Evolutionary conservation across 148 eudicot species (phyloP).

Genomic region (Chenopodium suecicum): DNA sequence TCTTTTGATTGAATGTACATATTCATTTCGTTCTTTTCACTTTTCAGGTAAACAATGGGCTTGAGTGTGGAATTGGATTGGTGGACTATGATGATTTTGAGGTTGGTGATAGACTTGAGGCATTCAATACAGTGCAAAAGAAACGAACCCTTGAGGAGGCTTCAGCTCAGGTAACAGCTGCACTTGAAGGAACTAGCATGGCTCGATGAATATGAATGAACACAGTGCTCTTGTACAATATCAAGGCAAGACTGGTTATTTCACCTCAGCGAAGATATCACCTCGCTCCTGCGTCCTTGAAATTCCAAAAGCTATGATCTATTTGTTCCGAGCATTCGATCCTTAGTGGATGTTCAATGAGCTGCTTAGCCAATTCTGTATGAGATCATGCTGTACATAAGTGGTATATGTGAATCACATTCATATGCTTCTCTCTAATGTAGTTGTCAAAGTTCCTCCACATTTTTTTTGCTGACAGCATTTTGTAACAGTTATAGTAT

Average conservation of each 20-base stretch:
- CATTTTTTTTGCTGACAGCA: conserved; percentile 30
- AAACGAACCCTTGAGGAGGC: conserved; percentile 95
- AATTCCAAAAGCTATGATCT: neutral
- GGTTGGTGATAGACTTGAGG: conserved; percentile 74
- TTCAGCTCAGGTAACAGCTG: conserved; percentile 81
- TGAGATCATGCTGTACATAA: conserved; percentile 48
- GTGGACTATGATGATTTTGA: conserved; percentile 70
- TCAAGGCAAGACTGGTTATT: neutral
- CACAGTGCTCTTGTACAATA: conserved; percentile 5
- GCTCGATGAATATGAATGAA: conserved; percentile 26
- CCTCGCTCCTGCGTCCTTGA: neutral
- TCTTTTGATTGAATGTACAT: neutral
- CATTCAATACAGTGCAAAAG: conserved; percentile 67
- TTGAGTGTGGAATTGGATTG: conserved; percentile 84
- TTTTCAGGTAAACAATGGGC: conserved; percentile 76
- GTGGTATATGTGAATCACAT: conserved; percentile 35
- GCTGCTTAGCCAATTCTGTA: conserved; percentile 1
- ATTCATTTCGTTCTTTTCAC: too few species aligned
- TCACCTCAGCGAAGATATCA: neutral
- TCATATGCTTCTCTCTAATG: conserved; percentile 40
- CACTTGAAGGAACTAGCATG: conserved; percentile 59
- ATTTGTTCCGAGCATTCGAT: conserved; percentile 14
- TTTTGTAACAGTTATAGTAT: conserved; percentile 27
- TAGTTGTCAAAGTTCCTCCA: conserved; percentile 23
- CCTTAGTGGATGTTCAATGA: neutral